Evolutionary conservation across 2,329 filamentous ascomycete genomes (phyloP).

Genomic region (Colletotrichum lupini): DNA sequence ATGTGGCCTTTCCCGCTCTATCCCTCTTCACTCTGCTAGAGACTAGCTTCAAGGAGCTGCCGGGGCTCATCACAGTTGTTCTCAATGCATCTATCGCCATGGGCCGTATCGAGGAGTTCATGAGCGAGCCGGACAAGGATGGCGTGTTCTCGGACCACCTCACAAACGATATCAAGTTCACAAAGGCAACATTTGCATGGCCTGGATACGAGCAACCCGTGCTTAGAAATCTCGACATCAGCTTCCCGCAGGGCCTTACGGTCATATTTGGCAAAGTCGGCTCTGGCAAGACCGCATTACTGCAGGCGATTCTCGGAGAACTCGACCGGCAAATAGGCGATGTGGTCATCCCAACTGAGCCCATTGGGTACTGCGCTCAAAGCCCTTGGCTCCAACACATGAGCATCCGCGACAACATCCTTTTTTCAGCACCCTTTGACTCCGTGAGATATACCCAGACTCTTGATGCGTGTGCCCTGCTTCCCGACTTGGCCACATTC

Average conservation of each 20-base stretch:
- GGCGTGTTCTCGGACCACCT: slow-evolving; percentile 53
- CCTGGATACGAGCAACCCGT: slow-evolving; percentile 71
- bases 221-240: slow-evolving; percentile 57
- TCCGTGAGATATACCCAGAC: slow-evolving; percentile 66
- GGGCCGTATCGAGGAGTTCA: slow-evolving; percentile 84
- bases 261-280: slow-evolving; percentile 70
- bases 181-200: slow-evolving; percentile 81
- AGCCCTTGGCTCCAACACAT: slow-evolving; percentile 75
- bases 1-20: slow-evolving; percentile 88
- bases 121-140: slow-evolving; percentile 84
- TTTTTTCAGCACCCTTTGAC: slow-evolving; percentile 70
- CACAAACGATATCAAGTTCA: slow-evolving; percentile 61
- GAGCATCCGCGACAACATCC: slow-evolving; percentile 72
- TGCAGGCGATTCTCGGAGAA: slow-evolving; percentile 70
- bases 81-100: slow-evolving; percentile 88
- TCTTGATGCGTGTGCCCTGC: slow-evolving; percentile 69
- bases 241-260: slow-evolving; percentile 62
- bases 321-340: slow-evolving; percentile 72
- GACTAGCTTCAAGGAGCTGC: slow-evolving; percentile 77
- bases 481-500: slow-evolving; percentile 66
- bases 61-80: slow-evolving; percentile 78
- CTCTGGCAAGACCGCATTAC: slow-evolving; percentile 69
- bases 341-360: slow-evolving; percentile 58
- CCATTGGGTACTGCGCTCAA: slow-evolving; percentile 68
- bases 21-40: slow-evolving; percentile 84